Base-by-base conservation (phyloP, 192 early-diverging fungal species). In the Linnemannia schmuckeri region DNA sequence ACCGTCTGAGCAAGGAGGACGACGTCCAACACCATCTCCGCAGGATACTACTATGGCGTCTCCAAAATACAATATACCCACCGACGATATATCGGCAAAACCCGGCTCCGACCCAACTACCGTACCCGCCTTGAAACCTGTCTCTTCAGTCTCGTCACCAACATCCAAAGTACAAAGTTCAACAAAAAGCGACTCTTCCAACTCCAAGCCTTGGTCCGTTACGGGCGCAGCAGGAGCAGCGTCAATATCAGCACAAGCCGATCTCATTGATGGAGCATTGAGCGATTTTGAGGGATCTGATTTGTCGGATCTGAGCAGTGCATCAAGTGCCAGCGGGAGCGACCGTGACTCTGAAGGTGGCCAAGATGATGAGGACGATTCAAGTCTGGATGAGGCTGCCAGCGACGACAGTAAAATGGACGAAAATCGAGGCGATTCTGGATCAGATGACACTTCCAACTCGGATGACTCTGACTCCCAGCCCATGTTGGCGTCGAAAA, bases 271-370 rank as follows among this genome's bases (percentile, higher is more conserved):
- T 24, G 78, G 83, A 41, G 41, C 78, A 49, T 24, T 87, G 49
- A 87, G 79, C 72, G 85, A 87, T 40, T 87, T 87, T 42, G 85
- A 75, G 4, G 85, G 85, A 24, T 87, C 85, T 0, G 85, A 87
- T 38, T 73, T 87, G 13, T 87, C 85, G 6, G 85, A 87, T 30
- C 76, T 87, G 27, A 87, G 79, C 72, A 87, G 85, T 63, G 76
- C n/a, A 6, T 87, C 85, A 3, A 87, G 79, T 66, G 75, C 57
- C 0, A 81, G 79, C 33, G 85, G 69, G 10, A 76, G 73, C 24
- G 82, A 85, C 33, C 66, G n/a, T n/a, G 83, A 80, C 37, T 73
- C 72, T 24, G 61, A 69, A 20, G 61, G 27, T 12, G 69, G 54
- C 1, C 20, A 66, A 6, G 27, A 69, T 30, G 70, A 66, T 24